phyloP scores from a whole-genome alignment of 2,329 filamentous ascomycete species.

The Chrysoporthe austroafricana region DNA sequence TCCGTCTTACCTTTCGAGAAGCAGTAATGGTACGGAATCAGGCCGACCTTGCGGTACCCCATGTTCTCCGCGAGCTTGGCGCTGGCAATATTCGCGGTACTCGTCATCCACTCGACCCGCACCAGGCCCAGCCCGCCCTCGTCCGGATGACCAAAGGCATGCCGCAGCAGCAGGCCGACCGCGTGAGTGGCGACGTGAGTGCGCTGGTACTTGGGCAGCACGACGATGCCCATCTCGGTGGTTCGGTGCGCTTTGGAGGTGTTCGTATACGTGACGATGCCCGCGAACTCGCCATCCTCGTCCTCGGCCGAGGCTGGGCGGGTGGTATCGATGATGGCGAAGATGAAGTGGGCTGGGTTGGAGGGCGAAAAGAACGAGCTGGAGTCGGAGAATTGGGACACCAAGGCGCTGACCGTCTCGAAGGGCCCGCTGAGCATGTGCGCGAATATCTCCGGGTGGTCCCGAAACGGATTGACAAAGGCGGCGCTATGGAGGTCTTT shows the following conservation, averaged over 20 bases:
- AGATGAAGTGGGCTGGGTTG: constrained; percentile 26
- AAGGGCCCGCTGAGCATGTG: constrained; percentile 32
- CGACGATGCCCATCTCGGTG: constrained; percentile 42
- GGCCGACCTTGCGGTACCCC: constrained; percentile 40
- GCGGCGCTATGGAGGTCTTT: constrained; percentile 29
- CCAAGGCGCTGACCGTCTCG: constrained; percentile 26
- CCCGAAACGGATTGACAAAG: constrained; percentile 19
- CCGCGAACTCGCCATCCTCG: constrained; percentile 36
- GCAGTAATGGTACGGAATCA: constrained; percentile 38
- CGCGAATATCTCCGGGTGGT: constrained; percentile 31
- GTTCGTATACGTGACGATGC: constrained; percentile 36
- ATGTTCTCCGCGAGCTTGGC: constrained; percentile 38
- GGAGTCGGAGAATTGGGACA: constrained; percentile 24
- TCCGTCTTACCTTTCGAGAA: constrained; percentile 32
- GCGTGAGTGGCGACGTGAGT: constrained; percentile 42
- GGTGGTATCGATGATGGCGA: constrained; percentile 39
- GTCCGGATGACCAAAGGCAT: constrained; percentile 31
- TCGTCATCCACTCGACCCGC: constrained; percentile 41
- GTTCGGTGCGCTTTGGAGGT: constrained; percentile 30
- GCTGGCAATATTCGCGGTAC: constrained; percentile 34
- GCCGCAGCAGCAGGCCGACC: constrained; percentile 39
- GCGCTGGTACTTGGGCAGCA: constrained; percentile 39
- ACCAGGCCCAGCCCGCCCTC: constrained; percentile 34
- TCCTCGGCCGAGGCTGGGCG: constrained; percentile 33
- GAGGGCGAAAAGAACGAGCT: constrained; percentile 12